phyloP scores from a whole-genome alignment of 257 asterid genomes.

The Nicotiana tomentosiformis region DNA sequence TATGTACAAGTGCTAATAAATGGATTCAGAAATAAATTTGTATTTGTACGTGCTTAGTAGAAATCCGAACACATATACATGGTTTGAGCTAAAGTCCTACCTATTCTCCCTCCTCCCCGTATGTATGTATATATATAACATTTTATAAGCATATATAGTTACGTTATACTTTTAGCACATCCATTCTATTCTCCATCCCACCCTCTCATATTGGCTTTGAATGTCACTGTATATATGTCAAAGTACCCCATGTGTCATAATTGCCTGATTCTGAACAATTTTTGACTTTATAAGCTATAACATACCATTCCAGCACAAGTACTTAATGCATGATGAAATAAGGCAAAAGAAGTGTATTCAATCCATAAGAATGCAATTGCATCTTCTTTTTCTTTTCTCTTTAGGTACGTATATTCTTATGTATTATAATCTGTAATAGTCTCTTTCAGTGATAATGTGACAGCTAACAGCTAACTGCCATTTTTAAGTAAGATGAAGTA shows the following conservation, averaged over 20 bases:
- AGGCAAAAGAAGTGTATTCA: neutral
- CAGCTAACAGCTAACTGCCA: slow-evolving; percentile 12
- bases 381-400: neutral
- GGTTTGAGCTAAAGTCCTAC: too few relatives aligned
- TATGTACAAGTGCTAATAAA: too few relatives aligned
- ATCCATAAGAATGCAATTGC: neutral
- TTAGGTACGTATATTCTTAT: neutral
- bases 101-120: too few relatives aligned
- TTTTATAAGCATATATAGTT: too few relatives aligned
- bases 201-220: too few relatives aligned
- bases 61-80: too few relatives aligned
- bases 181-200: too few relatives aligned
- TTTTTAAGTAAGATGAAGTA: neutral
- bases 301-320: neutral
- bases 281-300: neutral
- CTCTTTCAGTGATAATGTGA: neutral
- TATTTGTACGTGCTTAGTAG: too few relatives aligned
- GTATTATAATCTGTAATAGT: neutral
- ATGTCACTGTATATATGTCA: neutral
- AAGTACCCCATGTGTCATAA: neutral
- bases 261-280: neutral
- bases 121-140: too few relatives aligned
- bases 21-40: too few relatives aligned
- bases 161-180: too few relatives aligned
- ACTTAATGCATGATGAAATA: neutral